Percentiles rank a stretch among this genome's conserved stretches.
phyloP scores from a whole-genome alignment of 768 basidiomycete genomes.

The Leucocoprinus leucothites region DNA sequence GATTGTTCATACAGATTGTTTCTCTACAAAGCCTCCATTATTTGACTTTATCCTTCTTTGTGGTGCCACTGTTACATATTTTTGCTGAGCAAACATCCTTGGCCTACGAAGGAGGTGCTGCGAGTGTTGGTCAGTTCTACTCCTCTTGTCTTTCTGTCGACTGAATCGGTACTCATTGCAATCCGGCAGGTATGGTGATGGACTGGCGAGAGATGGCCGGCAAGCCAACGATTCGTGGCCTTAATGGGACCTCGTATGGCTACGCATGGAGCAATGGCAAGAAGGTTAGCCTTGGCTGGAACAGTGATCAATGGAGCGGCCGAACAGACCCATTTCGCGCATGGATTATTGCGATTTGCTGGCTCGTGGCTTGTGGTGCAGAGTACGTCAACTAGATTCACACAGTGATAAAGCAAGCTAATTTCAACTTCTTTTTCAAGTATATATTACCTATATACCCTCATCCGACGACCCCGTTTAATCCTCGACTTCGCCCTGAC shows the following conservation, averaged over 20 bases:
- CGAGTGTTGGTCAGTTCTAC: constrained; percentile 63
- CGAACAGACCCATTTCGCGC: constrained; percentile 76
- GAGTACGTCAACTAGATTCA: constrained; percentile 61
- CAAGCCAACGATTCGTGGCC: constrained; percentile 68
- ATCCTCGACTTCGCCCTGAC: constrained; percentile 95
- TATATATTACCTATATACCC: constrained; percentile 79
- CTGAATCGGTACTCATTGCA: neutral
- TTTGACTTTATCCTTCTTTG: constrained; percentile 76
- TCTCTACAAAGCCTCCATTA: constrained; percentile 94
- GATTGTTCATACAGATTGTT: constrained; percentile 67
- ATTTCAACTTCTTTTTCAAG: constrained; percentile 20
- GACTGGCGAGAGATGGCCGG: constrained; percentile 98
- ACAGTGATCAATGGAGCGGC: constrained; percentile 58
- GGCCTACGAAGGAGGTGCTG: constrained; percentile 71
- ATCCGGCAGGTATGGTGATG: constrained; percentile 78
- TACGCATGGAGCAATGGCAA: constrained; percentile 83
- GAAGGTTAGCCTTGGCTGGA: constrained; percentile 61
- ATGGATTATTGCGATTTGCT: constrained; percentile 88
- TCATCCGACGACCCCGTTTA: constrained; percentile 89
- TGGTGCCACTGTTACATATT: constrained; percentile 72
- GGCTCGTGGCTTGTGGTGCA: constrained; percentile 77
- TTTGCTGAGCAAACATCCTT: constrained; percentile 75
- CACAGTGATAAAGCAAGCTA: constrained; percentile 4
- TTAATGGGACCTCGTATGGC: constrained; percentile 57
- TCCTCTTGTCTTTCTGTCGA: neutral